Evolutionary conservation across 768 basidiomycete species (phyloP), one percentile per base, ranked within the genome.

Genomic region (Calocera cornea): DNA sequence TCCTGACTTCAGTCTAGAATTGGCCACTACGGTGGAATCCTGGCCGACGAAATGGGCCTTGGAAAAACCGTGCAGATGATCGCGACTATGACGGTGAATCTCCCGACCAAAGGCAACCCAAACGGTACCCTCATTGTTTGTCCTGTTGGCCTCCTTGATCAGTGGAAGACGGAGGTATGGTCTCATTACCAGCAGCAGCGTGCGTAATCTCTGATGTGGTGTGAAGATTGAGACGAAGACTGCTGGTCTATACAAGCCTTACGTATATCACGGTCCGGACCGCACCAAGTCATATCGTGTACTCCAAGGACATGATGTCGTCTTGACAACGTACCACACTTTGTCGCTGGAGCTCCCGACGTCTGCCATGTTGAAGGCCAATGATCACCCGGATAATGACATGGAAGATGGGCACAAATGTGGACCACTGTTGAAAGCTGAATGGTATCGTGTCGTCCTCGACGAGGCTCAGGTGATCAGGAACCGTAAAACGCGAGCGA

Each of bases 391-490:
- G 0, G 76, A 80, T 12, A 86, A 81, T 78, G 74, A 86, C 0
- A 70, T 74, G 24, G 73, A 79, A 7, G 70, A 87, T 64, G 86
- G 1, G 36, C 67, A 27, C 40, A 34, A 33, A 67, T 84, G 85
- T 27, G 90, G 90, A 1, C 75, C 85, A 1, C 76, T 92, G 16
- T 82, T 86, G 1, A 80, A 80, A 34, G 80, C 82, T 65, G 81
- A 80, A 33, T 93, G 87, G 78, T 87, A 83, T 72, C 83, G 90
- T 8, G 83, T 86, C 34, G 79, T 92, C 66, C 81, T 88, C 2
- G 91, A 93, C 71, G 91, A 93, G 73, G 87, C 88, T 0, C 89
- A 89, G 71, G 87, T 85, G 72, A 86, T 88, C 70, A 82, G 87
- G 29, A 89, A 88, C 31, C 27, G 27, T 11, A 27, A 14, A 2